Evolutionary conservation across 257 asterid species (phyloP).

Genomic region (Gynochthodes officinalis): DNA sequence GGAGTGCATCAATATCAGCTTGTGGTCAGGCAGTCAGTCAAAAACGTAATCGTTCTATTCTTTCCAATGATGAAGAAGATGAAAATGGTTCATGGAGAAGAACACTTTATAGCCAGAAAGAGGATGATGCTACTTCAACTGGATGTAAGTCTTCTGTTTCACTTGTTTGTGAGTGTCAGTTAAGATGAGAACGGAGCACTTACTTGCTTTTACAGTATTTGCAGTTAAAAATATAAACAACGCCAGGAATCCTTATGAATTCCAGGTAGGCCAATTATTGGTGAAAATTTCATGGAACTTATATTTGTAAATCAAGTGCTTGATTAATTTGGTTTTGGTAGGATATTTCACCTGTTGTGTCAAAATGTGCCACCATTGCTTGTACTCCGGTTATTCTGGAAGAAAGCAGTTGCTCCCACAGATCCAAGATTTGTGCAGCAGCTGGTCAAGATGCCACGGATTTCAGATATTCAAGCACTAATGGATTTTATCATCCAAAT

Average conservation of each 20-base stretch:
- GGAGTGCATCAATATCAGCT: constrained; percentile 47
- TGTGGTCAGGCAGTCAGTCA: constrained; percentile 50
- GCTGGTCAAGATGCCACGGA: constrained; percentile 30
- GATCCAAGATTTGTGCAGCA: constrained; percentile 39
- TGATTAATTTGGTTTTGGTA: constrained; percentile 31
- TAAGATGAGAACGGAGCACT: constrained; percentile 33
- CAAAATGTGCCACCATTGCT: constrained; percentile 45
- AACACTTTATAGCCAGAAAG: constrained; percentile 35
- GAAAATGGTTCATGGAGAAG: constrained; percentile 39
- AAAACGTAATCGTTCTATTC: constrained; percentile 75
- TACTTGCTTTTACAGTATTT: constrained; percentile 25
- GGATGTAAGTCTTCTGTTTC: constrained; percentile 49
- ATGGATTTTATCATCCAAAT: constrained; percentile 36
- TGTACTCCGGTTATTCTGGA: constrained; percentile 38
- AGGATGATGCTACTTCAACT: constrained; percentile 71
- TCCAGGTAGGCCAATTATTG: constrained; percentile 44
- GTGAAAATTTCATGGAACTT: constrained; percentile 16
- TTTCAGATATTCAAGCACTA: constrained; percentile 33
- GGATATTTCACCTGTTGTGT: constrained; percentile 60
- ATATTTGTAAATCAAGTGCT: constrained; percentile 11
- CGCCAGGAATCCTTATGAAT: constrained; percentile 23
- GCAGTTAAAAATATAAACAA: constrained; percentile 51
- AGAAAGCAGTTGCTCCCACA: constrained; percentile 51
- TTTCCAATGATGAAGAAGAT: constrained; percentile 71
- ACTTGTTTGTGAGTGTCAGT: constrained; percentile 12